Conservation (phyloP, 192 early-diverging fungal species). For the Backusella circina region DNA sequence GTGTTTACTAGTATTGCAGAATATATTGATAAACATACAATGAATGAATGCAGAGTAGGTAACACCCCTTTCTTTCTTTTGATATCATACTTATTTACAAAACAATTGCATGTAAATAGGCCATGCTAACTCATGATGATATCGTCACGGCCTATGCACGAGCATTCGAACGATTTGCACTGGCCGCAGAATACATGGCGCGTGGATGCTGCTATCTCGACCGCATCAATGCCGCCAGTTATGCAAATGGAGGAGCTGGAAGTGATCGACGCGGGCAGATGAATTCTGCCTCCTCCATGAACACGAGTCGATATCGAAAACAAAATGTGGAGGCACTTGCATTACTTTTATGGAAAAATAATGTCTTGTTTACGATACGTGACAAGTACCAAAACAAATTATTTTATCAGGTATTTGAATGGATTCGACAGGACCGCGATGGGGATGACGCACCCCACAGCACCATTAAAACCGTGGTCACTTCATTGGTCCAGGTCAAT, state of each 20-base stretch:
- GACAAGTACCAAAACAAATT: constrained; percentile 56
- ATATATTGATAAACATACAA: constrained; percentile 60
- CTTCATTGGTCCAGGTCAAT: constrained; percentile 63
- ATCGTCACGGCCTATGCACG: constrained; percentile 62
- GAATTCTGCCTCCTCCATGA: constrained; percentile 40
- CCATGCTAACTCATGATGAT: constrained; percentile 61
- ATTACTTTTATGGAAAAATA: constrained; percentile 68
- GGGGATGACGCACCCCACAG: constrained; percentile 52
- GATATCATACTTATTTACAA: not conserved
- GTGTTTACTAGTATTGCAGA: constrained; percentile 65
- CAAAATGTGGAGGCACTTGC: constrained; percentile 71
- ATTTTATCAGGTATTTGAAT: constrained; percentile 65
- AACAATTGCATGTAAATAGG: constrained; percentile 26
- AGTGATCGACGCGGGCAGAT: constrained; percentile 2
- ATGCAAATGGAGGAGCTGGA: not conserved
- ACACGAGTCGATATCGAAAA: constrained; percentile 40
- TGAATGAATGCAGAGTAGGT: constrained; percentile 46
- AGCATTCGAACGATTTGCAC: constrained; percentile 62
- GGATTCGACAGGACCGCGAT: constrained; percentile 65
- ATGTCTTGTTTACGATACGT: constrained; percentile 59
- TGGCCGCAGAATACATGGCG: constrained; percentile 58
- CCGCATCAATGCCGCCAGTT: constrained; percentile 41
- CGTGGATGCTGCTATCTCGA: constrained; percentile 73
- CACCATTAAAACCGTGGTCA: constrained; percentile 48
- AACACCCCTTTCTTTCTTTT: not conserved